Evolutionary conservation across 2,329 filamentous ascomycete genomes (phyloP), one percentile per base, ranked within the genome.

Genomic region (Colletotrichum truncatum): DNA sequence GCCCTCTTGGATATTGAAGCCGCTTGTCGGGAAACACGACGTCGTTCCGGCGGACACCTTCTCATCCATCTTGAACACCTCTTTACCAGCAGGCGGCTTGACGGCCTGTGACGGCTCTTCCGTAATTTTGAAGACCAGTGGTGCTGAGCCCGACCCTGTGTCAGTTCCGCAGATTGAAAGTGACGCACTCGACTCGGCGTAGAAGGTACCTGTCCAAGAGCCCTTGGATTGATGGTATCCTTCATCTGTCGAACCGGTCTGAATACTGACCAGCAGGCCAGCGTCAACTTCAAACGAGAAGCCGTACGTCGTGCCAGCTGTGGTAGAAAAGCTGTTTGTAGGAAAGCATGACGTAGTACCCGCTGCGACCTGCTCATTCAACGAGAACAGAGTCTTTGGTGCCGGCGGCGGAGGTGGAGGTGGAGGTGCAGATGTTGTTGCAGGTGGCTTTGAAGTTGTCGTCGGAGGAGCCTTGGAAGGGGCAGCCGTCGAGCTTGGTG

Each of bases 271-370:
- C 6, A 55, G 7, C 1, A 55, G 23, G 0, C 9, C 12, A 4
- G 52, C 36, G 1, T 55, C 52, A 8, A 55, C 52, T n/a, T 55
- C 38, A 25, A 55, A 55, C 4, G 38, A 55, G 52, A 55, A 55
- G 25, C 52, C 38, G 8, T 55, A 55, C 0, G 38, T 55, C 16
- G 38, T 45, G 8, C 38, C 52, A 2, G 36, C 36, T 3, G 38
- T 23, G 10, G 26, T 18, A 14, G 36, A n/a, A 2, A 55, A 45
- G 0, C 16, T 16, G 6, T 7, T 11, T 12, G 52, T 55, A 9
- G 36, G 52, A 38, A 43, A 43, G 26, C 52, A 55, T 16, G 52
- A 10, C 16, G 11, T 55, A 14, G 52, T 55, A 2, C 38, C 52
- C 2, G 36, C 36, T 2, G 4, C 38, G 8, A 55, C 16, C 6